Conservation (phyloP, 1,139 yeast genomes). For the Pichia sp. region DNA sequence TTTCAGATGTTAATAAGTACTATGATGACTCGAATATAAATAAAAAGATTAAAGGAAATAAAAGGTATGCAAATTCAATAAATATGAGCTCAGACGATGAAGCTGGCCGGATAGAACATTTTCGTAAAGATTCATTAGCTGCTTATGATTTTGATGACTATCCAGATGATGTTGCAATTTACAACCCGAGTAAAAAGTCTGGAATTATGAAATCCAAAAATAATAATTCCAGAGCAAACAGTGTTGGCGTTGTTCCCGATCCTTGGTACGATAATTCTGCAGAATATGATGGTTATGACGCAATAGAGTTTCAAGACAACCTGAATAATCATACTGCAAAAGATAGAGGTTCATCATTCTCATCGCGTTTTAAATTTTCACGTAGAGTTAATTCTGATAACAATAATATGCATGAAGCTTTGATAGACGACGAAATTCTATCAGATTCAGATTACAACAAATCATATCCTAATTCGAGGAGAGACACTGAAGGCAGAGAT, state of each 20-base stretch:
- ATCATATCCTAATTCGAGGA: slow-evolving; percentile 1
- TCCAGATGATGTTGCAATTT: slow-evolving; percentile 5
- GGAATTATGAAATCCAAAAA: neutral
- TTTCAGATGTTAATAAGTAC: neutral
- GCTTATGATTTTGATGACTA: slow-evolving; percentile 5
- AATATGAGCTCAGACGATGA: slow-evolving; percentile 9
- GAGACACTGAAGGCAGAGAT: neutral
- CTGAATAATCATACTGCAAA: neutral
- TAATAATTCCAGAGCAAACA: neutral
- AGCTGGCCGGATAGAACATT: neutral
- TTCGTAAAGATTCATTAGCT: neutral
- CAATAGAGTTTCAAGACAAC: slow-evolving; percentile 5
- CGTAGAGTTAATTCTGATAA: neutral
- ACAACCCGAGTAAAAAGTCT: slow-evolving; percentile 1
- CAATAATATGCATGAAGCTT: slow-evolving; percentile 6
- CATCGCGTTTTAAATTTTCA: slow-evolving; percentile 2
- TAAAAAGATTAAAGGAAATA: slow-evolving; percentile 1
- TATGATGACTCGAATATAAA: slow-evolving; percentile 6
- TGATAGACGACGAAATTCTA: slow-evolving; percentile 5
- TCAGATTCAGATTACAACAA: slow-evolving; percentile 4
- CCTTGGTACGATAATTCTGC: slow-evolving; percentile 4
- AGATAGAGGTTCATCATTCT: neutral
- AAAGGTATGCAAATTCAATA: neutral
- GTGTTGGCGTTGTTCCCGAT: neutral
- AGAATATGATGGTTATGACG: slow-evolving; percentile 9